Base-by-base conservation (phyloP, 768 basidiomycete genomes). In the Favolaschia claudopus region DNA sequence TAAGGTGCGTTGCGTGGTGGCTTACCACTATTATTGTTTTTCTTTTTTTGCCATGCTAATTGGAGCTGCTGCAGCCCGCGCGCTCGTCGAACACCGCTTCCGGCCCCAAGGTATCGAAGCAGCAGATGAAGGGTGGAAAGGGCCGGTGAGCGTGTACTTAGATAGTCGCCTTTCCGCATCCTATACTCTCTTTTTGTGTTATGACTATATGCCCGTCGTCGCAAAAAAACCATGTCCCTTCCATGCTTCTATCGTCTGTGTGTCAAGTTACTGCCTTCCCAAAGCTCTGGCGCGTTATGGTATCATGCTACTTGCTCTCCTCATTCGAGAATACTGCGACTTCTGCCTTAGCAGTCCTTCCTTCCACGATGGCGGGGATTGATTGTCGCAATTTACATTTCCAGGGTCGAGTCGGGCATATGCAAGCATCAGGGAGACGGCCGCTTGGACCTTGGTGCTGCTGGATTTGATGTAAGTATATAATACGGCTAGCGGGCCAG, bases 61-160 rank as follows among this genome's bases (percentile, higher is more conserved):
- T 43, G 37, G 43, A 44, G 44, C 34, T 10, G 48, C 4, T 68
- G 25, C 65, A 89, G 89, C 83, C 88, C 64, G 73, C 83, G 32
- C 86, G 88, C 48, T 73, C 84, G 42, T 68, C 75, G 34, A 83
- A 77, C n/a, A n/a, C n/a, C 14, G 73, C 88, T 47, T 75, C 82
- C 36, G 92, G 78, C 53, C 93, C 94, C 69, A 95, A 89, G 79
- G 88, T 96, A 39, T 93, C 93, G 71, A 98, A 96, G 81, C 95
- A 96, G 78, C 91, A 91, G 79, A 94, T 94, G 89, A 96, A 95
- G 85, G 94, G 93, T 72, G 86, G 89, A 70, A 90, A 91, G 80
- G 85, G 85, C 53, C 86, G 89, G 81, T 90, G 74, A 87, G 68
- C 63, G 62, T 44, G 42, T 7, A 37, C n/a, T n/a, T n/a, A n/a